Base-by-base conservation (phyloP, 164 flowering plant species). In the Chimonanthus praecox region DNA sequence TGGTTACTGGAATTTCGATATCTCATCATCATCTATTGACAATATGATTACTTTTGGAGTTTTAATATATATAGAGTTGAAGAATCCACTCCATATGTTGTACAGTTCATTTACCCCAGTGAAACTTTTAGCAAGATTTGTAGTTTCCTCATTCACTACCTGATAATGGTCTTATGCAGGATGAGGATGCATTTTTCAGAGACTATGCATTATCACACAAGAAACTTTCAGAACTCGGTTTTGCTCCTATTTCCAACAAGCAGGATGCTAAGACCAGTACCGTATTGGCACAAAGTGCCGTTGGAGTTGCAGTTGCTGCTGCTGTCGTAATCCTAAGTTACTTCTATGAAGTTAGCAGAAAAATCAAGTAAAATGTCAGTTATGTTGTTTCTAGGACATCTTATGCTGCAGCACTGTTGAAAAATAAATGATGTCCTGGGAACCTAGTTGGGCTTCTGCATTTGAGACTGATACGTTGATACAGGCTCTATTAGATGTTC, bases 171-270 rank as follows among this genome's bases (percentile, higher is more conserved):
- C 13, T 47, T 71, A 33, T 16, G n/a, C 62, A 73, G 64, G 71
- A 66, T 67, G 62, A 97, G 98, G 97, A 93, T 64, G 84, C 84
- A 44, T 95, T 92, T 84, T 95, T 95, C 78, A 68, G 69, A 73
- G 98, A 92, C 81, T 95, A 91, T 79, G 97, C 97, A 2, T 86
- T 61, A 64, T 87, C 98, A 20, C 98, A 92, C 85, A 90, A 91
- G 87, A 91, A 89, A 69, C 91, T 95, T 18, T 92, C 99, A 6
- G 99, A 92, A 78, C 86, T 94, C n/a, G 75, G 75, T 49, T 92
- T 90, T 76, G 74, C 76, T 71, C 87, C 88, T 58, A 58, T 73
- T 16, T 69, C 82, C 47, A 15, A 75, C 71, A 84, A 81, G 67
- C 47, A 50, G 47, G 60, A 47, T 3, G 64, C 62, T 61, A 85